Evolutionary conservation across 1,139 yeast species (phyloP).

Genomic region (Ashbya aceris): DNA sequence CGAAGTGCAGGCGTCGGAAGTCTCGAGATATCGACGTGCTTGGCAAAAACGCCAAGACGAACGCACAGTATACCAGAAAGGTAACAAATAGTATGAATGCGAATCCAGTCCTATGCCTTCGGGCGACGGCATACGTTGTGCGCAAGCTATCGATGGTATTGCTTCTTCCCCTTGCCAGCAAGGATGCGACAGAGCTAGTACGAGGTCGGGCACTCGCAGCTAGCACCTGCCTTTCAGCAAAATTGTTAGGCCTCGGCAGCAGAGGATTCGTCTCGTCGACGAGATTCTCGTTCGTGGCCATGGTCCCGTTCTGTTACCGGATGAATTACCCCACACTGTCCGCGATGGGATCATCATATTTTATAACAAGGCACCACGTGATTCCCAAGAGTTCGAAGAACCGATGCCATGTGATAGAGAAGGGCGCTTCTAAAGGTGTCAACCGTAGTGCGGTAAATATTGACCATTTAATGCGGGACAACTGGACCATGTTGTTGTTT

Average conservation of each 20-base stretch:
- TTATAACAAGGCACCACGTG: too few species aligned
- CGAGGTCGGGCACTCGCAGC: conserved; percentile 1
- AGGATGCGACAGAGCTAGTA: conserved; percentile 14
- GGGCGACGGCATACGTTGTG: conserved; percentile 35
- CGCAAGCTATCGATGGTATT: conserved; percentile 25
- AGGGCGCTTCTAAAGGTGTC: too few species aligned
- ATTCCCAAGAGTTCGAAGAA: too few species aligned
- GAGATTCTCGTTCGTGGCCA: background rate
- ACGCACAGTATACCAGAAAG: conserved; percentile 32
- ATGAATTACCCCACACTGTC: background rate
- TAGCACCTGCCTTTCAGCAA: too few species aligned
- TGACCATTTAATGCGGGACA: too few species aligned
- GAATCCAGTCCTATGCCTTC: conserved; percentile 46
- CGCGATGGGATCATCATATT: too few species aligned
- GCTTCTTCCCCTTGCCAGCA: conserved; percentile 22
- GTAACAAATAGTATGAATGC: conserved; percentile 33
- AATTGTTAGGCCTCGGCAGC: background rate
- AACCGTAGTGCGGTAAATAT: too few species aligned
- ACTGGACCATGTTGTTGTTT: too few species aligned
- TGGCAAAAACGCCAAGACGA: conserved; percentile 71
- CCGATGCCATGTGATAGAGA: too few species aligned
- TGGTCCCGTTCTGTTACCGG: background rate
- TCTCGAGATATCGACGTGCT: conserved; percentile 81
- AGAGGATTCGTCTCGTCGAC: background rate
- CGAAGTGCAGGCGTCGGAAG: conserved; percentile 64